These are phyloP conservation scores for Moesziomyces aphidis DNA, from an alignment of 1,284 basidiomycete genomes.

Conservation along the genomic window DNA sequence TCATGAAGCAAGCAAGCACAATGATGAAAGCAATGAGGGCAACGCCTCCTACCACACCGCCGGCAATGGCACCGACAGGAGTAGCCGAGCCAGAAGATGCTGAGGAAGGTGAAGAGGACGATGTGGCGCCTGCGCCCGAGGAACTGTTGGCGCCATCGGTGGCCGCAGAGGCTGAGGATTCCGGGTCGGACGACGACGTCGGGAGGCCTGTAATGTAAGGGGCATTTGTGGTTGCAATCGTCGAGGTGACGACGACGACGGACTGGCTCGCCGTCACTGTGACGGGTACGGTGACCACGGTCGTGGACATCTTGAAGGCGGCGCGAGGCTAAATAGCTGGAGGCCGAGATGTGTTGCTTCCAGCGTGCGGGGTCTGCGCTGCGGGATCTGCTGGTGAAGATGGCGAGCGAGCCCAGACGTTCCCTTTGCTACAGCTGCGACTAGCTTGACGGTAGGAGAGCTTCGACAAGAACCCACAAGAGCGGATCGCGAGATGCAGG, in stretches of 20 bases:
- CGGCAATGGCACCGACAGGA: conserved; percentile 31
- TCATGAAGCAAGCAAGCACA: conserved; percentile 15
- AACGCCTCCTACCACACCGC: conserved; percentile 26
- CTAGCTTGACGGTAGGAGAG: too few species aligned
- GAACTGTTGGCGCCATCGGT: conserved; percentile 1
- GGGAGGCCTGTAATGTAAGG: conserved; percentile 7
- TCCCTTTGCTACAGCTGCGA: too few species aligned
- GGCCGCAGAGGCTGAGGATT: background rate
- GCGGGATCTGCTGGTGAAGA: too few species aligned
- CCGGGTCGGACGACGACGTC: background rate
- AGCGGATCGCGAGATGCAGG: too few species aligned
- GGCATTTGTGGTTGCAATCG: conserved; percentile 22
- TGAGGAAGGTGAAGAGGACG: conserved; percentile 4
- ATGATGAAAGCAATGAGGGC: conserved; percentile 17
- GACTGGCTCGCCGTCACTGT: conserved; percentile 31
- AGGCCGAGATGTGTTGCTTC: background rate
- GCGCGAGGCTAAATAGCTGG: background rate
- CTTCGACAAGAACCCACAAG: too few species aligned
- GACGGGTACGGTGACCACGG: conserved; percentile 18
- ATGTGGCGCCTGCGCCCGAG: conserved; percentile 3
- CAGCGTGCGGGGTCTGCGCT: background rate
- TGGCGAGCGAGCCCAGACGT: too few species aligned
- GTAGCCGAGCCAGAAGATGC: conserved; percentile 4
- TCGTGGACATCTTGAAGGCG: conserved; percentile 17
- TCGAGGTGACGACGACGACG: conserved; percentile 34